phyloP scores from a whole-genome alignment of 2,329 filamentous ascomycete species.

The Clonostachys rosea region DNA sequence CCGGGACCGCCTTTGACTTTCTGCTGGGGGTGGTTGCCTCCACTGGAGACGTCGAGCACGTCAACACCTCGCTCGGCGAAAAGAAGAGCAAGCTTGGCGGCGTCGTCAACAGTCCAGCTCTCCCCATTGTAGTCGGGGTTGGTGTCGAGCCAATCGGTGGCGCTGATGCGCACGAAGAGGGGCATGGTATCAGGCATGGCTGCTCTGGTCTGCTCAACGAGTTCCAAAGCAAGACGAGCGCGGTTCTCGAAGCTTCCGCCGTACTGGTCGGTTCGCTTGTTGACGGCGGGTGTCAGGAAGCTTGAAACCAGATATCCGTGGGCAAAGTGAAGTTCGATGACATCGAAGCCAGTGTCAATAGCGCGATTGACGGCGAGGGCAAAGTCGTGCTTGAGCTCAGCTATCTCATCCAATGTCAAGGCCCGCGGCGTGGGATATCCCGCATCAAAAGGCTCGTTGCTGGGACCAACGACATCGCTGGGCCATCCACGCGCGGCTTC shows the following conservation, averaged over 20 bases:
- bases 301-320: conserved; percentile 70
- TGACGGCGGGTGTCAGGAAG: conserved; percentile 65
- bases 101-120: conserved; percentile 65
- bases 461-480: conserved; percentile 19
- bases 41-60: conserved; percentile 68
- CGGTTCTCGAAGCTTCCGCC: conserved; percentile 68
- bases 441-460: conserved; percentile 17
- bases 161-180: conserved; percentile 68
- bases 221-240: conserved; percentile 61
- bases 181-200: conserved; percentile 65
- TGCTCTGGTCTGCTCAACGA: conserved; percentile 56
- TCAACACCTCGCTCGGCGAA: conserved; percentile 67
- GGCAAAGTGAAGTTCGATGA: conserved; percentile 67
- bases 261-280: conserved; percentile 61
- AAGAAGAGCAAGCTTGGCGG: conserved; percentile 55
- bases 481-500: conserved; percentile 38
- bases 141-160: conserved; percentile 70
- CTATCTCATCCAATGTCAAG: conserved; percentile 63
- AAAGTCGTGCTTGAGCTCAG: conserved; percentile 55
- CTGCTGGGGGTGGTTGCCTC: conserved; percentile 57
- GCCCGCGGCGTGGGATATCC: conserved; percentile 40
- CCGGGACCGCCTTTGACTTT: conserved; percentile 54
- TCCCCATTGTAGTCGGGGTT: conserved; percentile 45
- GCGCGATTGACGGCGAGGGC: conserved; percentile 47
- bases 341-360: conserved; percentile 60